Base-by-base conservation (phyloP, 2,329 filamentous ascomycete genomes). In the Nigrospora osmanthi region DNA sequence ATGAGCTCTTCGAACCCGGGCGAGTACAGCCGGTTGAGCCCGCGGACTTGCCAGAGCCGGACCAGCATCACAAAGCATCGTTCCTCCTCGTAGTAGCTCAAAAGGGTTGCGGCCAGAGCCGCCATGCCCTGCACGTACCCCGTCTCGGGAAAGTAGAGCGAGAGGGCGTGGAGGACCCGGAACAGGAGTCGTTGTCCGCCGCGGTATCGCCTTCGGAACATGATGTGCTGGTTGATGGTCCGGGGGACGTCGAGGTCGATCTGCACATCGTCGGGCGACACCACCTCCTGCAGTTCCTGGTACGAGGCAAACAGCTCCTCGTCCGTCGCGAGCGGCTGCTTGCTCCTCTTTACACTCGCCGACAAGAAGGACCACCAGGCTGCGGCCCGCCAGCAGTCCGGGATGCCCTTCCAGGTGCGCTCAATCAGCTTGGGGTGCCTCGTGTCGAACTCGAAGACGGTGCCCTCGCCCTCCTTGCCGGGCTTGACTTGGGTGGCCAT, bases 41-140 rank as follows among this genome's bases (percentile, higher is more conserved):
- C 91, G 47, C 93, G 82, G 47, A 94, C 73, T 59, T 89, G 81
- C 89, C 91, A 98, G 58, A 98, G 74, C 19, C 93, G 81, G n/a
- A 94, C 90, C 44, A 97, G 71, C 93, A 98, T 97, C 40, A 97
- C 81, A 57, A 98, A 98, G 6, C 88, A 83, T 55, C 82, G 82
- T 64, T 96, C 93, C 65, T 98, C 93, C 52, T 97, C 91, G 63
- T 90, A 98, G 62, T 98, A 98, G 61, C 91, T 95, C 7, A 98
- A 78, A 16, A 98, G 71, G 0, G 93, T 97, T 1, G 91, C 91
- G 2, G 88, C 90, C 35, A 97, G 72, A 17, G 89, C 87, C 14
- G 91, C 93, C 93, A 98, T 98, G 44, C 93, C 93, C 65, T 98
- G 93, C 1, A 97, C 93, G 62, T 98, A 98, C 28, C 93, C 93